A percentile compares a stretch with the other conserved stretches of the same genome.
Conservation (phyloP, 2,329 filamentous ascomycete species). For the Aureobasidium sp. region DNA sequence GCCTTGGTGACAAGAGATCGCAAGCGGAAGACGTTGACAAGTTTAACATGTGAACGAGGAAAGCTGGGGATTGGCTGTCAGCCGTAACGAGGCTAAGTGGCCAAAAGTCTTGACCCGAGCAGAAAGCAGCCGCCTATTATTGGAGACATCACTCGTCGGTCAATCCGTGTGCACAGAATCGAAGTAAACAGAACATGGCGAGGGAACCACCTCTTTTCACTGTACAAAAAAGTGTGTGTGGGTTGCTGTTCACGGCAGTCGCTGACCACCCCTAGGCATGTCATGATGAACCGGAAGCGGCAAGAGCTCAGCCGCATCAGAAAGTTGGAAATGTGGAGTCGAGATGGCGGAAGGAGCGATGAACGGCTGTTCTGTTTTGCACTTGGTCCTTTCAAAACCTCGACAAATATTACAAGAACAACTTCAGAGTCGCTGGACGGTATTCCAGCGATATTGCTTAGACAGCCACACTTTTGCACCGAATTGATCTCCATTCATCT, state of each 20-base stretch:
- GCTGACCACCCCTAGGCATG: neutral
- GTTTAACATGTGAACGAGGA: constrained; percentile 12
- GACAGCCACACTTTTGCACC: neutral
- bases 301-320: neutral
- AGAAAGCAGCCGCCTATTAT: neutral
- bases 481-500: constrained; percentile 8
- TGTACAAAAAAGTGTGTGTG: neutral
- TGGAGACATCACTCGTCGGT: neutral
- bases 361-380: neutral
- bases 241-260: neutral
- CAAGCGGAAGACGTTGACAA: neutral
- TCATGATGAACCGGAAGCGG: constrained; percentile 15
- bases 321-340: constrained; percentile 14
- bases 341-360: constrained; percentile 7
- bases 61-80: constrained; percentile 2
- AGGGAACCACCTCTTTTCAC: too few relatives aligned
- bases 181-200: neutral
- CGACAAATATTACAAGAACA: constrained; percentile 1
- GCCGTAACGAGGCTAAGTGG: neutral
- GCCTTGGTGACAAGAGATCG: neutral
- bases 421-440: constrained; percentile 6
- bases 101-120: constrained; percentile 12
- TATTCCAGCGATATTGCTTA: constrained; percentile 11
- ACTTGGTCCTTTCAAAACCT: neutral
- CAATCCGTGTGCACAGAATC: too few relatives aligned